These are phyloP conservation scores for Auricularia sp. DNA, from an alignment of 768 basidiomycete genomes.

Conservation along the genomic window DNA sequence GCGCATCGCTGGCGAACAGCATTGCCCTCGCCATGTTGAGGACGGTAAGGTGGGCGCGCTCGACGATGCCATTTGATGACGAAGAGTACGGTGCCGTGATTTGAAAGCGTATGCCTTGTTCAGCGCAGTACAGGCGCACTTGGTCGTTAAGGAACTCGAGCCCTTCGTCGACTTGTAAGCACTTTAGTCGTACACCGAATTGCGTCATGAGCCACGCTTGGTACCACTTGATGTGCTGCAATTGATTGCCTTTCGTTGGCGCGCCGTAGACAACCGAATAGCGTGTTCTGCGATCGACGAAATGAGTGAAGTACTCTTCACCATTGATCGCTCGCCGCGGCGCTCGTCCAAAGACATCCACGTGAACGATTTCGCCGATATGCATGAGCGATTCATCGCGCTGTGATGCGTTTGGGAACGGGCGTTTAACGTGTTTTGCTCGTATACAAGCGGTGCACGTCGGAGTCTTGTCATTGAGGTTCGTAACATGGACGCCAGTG, in stretches of 20 bases:
- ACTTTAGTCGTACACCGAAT: slow-evolving; percentile 6
- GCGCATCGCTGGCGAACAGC: slow-evolving; percentile 14
- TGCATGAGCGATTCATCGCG: neutral
- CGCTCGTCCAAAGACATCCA: slow-evolving; percentile 7
- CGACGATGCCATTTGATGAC: slow-evolving; percentile 24
- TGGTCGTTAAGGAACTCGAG: slow-evolving; percentile 14
- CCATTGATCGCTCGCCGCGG: neutral
- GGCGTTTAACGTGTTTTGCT: neutral
- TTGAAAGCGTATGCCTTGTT: slow-evolving; percentile 11
- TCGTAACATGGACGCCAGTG: neutral
- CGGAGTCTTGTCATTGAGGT: neutral
- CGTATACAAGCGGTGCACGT: neutral
- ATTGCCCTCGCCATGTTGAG: slow-evolving; percentile 24
- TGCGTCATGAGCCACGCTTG: slow-evolving; percentile 9
- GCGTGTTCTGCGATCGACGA: slow-evolving; percentile 8
- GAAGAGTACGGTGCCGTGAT: slow-evolving; percentile 27
- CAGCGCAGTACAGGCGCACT: slow-evolving; percentile 12
- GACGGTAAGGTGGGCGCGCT: slow-evolving; percentile 27
- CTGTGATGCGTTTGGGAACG: neutral
- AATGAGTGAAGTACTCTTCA: slow-evolving; percentile 5
- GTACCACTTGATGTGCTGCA: slow-evolving; percentile 3
- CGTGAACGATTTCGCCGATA: slow-evolving; percentile 2
- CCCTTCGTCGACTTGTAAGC: slow-evolving; percentile 16
- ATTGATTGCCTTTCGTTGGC: slow-evolving; percentile 3
- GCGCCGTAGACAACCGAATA: slow-evolving; percentile 7